These are phyloP conservation scores for Annulohypoxylon nitens DNA, from an alignment of 495 filamentous ascomycete genomes.

Conservation along the genomic window DNA sequence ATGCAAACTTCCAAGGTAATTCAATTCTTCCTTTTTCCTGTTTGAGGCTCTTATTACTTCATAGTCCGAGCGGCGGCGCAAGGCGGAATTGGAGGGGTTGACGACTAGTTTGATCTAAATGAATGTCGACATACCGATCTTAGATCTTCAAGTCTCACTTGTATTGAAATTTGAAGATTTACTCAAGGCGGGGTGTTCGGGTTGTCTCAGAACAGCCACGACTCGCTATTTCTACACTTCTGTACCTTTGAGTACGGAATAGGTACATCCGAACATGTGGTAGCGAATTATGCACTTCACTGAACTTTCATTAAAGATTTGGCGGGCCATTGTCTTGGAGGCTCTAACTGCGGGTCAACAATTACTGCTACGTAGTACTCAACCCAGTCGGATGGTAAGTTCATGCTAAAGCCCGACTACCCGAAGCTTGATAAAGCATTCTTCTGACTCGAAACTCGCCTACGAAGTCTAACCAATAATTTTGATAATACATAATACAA, in stretches of 20 bases:
- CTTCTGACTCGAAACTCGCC: conserved; percentile 11
- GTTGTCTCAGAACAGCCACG: conserved; percentile 11
- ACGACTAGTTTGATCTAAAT: conserved; percentile 17
- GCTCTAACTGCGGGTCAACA: neutral
- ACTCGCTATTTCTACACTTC: neutral
- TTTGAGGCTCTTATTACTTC: conserved; percentile 23
- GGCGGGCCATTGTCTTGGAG: conserved; percentile 19
- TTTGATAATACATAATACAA: neutral
- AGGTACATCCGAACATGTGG: conserved; percentile 8
- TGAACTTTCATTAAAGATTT: conserved; percentile 23
- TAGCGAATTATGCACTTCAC: neutral
- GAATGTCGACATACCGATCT: conserved; percentile 29
- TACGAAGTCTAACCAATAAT: conserved; percentile 15
- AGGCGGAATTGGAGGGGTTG: conserved; percentile 3
- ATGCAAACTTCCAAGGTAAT: conserved; percentile 2
- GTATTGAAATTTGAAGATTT: conserved; percentile 14
- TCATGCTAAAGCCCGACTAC: conserved; percentile 10
- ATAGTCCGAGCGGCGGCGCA: neutral
- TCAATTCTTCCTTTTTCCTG: neutral
- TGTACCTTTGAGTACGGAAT: conserved; percentile 22
- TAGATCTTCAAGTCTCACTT: conserved; percentile 34
- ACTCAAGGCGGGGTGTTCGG: conserved; percentile 17
- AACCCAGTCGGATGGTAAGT: conserved; percentile 15
- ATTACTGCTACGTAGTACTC: conserved; percentile 15
- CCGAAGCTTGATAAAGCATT: conserved; percentile 3